A percentile compares a stretch with the other conserved stretches of the same genome.
Evolutionary conservation across 2,329 filamentous ascomycete genomes (phyloP).

Genomic region (Fusarium acutatum): DNA sequence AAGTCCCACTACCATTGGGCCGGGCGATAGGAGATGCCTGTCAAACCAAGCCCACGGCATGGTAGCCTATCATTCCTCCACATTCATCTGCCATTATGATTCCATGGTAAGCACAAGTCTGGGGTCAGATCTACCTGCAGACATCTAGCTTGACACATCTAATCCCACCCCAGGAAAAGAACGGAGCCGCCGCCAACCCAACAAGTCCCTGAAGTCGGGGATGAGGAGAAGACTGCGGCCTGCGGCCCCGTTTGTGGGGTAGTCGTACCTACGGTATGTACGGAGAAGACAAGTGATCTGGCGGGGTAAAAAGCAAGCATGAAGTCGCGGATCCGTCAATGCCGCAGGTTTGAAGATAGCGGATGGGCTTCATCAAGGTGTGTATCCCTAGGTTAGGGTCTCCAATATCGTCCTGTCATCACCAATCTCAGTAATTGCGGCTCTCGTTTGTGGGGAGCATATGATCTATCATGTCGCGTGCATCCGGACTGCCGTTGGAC

Average conservation of each 20-base stretch:
- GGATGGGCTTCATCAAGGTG: conserved; percentile 1
- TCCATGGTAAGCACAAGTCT: conserved; percentile 16
- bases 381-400: conserved; percentile 1
- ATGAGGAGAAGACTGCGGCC: conserved; percentile 31
- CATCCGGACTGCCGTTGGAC: background rate
- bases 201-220: conserved; percentile 24
- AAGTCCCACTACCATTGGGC: background rate
- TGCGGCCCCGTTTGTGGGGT: conserved; percentile 37
- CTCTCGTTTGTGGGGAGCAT: conserved; percentile 27
- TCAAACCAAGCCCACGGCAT: background rate
- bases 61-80: conserved; percentile 1
- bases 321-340: conserved; percentile 31
- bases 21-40: conserved; percentile 5
- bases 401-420: background rate
- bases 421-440: conserved; percentile 35
- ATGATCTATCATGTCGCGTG: conserved; percentile 21
- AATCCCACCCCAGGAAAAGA: conserved; percentile 14
- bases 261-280: conserved; percentile 15
- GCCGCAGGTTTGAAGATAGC: background rate
- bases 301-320: conserved; percentile 33
- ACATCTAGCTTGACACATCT: conserved; percentile 8
- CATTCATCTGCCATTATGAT: conserved; percentile 2
- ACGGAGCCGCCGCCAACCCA: conserved; percentile 26
- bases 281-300: conserved; percentile 20
- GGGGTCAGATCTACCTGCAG: conserved; percentile 32